Base-by-base conservation (phyloP, 75 land plant genomes). In the Cupressus sempervirens region DNA sequence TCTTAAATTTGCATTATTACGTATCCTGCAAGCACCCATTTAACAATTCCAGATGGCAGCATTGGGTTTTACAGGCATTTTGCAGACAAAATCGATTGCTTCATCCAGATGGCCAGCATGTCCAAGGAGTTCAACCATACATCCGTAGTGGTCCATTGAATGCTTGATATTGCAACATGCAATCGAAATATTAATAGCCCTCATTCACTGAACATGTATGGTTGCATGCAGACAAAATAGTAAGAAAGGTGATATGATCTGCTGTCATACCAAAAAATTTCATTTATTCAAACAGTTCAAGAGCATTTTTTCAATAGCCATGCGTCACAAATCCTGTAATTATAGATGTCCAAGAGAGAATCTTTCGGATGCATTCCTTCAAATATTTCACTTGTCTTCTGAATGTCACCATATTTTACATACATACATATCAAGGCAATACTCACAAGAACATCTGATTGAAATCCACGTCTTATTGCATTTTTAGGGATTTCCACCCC, bases 81-180 rank as follows among this genome's bases (percentile, higher is more conserved):
- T 88, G 43, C 83, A 73, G 14, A 88, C 76, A 4, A 88, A 65
- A 18, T 38, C 34, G 36, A 81, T 82, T 34, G 93, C 94, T 79
- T 87, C 89, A 81, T 89, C 92, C 48, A 91, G 67, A 56, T 82
- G 68, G 3, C 94, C 94, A 40, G 87, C 89, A 30, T 89, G 89
- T 7, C 92, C 88, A 14, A 93, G 89, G 26, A 93, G 90, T 88
- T 92, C 93, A 3, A 93, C 88, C 79, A 91, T 84, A 85, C 90
- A 88, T 15, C 84, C 82, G 82, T 88, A 91, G 58, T 90, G 93
- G 43, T 93, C 88, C 29, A 50, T 29, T n/a, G 70, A 80, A 65
- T 87, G 84, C 0, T 9, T 10, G 35, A 88, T 74, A 8, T 58
- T 65, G 56, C 87, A 80, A 3, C 93, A 93, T 91, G n/a, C 80